These are phyloP conservation scores for Lepidium aucheri DNA, from an alignment of 345 rosid species.

Conservation along the genomic window DNA sequence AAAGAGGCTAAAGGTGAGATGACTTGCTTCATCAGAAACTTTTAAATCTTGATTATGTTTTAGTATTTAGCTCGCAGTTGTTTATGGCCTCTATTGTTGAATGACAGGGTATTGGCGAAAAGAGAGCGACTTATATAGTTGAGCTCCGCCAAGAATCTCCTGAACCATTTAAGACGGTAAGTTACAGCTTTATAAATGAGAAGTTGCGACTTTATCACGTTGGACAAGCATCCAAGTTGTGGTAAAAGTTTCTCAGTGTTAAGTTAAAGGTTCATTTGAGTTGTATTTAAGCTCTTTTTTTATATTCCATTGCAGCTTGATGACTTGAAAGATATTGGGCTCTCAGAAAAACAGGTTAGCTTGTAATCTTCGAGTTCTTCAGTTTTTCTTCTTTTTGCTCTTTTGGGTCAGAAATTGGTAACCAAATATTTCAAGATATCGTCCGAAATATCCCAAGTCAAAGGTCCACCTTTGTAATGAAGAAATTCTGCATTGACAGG, in stretches of 20 bases:
- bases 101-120: conserved; percentile 77
- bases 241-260: neutral
- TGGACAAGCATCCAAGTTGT: neutral
- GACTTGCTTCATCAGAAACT: neutral
- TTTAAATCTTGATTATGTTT: neutral
- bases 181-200: neutral
- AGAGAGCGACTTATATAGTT: conserved; percentile 61
- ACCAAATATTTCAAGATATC: neutral
- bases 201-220: neutral
- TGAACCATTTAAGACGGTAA: conserved; percentile 58
- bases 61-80: neutral
- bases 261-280: neutral
- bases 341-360: conserved; percentile 73
- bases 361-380: neutral
- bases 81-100: neutral
- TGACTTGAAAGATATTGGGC: conserved; percentile 53
- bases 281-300: neutral
- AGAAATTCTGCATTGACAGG: conserved; percentile 2
- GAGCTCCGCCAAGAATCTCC: conserved; percentile 55
- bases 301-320: conserved; percentile 42
- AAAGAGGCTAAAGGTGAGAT: conserved; percentile 64
- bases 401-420: neutral
- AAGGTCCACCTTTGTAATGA: neutral
- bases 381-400: neutral
- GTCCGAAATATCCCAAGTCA: neutral